Base-by-base conservation (phyloP, 495 filamentous ascomycete species). In the Penicillium soppii region DNA sequence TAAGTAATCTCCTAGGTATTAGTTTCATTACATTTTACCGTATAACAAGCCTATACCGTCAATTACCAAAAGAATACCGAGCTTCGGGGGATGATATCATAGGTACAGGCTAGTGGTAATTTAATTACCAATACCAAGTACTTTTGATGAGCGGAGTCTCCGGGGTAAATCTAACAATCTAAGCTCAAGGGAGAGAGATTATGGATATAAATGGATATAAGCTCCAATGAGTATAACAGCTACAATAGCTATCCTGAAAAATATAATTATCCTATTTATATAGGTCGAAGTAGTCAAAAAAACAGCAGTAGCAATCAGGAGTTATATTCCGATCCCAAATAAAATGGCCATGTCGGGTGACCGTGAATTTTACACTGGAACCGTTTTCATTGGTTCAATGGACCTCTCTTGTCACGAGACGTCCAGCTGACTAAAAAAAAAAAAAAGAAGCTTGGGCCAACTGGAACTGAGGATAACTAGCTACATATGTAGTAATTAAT, bases 291-390 rank as follows among this genome's bases (percentile, higher is more conserved):
- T n/a, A n/a, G n/a, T n/a, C n/a, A n/a, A n/a, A n/a, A n/a, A n/a
- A n/a, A n/a, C n/a, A n/a, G n/a, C n/a, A n/a, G n/a, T n/a, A n/a
- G n/a, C n/a, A n/a, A n/a, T n/a, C n/a, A 46, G 29, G 29, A 32
- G 29, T 12, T 10, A 12, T 10, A 12, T 32, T 32, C 29, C 29
- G 29, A 32, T n/a, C n/a, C n/a, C n/a, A n/a, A n/a, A n/a, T n/a
- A 27, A 27, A 27, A 5, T 5, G 25, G 25, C 7, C 5, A 32
- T 58, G 62, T 68, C 65, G 62, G 62, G 59, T 66, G 65, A 68
- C 62, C 62, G 52, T 59, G 54, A 54, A n/a, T n/a, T 68, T 68
- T 66, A 60, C 52, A 43, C 60, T 52, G 38, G 49, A 56, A 55
- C 29, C 30, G 5, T 1, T 37, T 8, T 58, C 1, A 63, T 67